Conservation (phyloP, 441 rosid species). For the Hura crepitans region DNA sequence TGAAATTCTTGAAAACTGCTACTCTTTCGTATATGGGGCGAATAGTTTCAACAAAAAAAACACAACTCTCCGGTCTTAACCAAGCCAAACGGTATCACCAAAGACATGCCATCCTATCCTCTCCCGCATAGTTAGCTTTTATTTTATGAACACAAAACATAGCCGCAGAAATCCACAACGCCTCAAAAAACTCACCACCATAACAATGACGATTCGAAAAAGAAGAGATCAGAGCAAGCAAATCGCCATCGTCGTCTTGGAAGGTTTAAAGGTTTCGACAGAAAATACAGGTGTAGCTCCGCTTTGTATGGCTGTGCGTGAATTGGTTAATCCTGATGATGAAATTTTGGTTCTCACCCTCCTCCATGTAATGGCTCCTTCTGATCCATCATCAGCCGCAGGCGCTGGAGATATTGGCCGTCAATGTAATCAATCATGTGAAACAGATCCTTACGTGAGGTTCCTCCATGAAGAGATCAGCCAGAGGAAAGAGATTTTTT, state of each 20-base stretch:
- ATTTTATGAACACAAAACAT: background rate
- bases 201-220: slow-evolving; percentile 20
- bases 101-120: slow-evolving; percentile 3
- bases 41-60: slow-evolving; percentile 8
- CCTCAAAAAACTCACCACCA: background rate
- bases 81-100: slow-evolving; percentile 18
- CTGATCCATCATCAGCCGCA: no score
- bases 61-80: slow-evolving; percentile 7
- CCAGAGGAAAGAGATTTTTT: slow-evolving; percentile 25
- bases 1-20: background rate
- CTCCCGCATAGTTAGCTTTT: no score
- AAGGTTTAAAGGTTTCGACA: slow-evolving; percentile 26
- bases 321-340: slow-evolving; percentile 27
- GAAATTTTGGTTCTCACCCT: slow-evolving; percentile 39
- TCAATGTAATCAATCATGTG: slow-evolving; percentile 16
- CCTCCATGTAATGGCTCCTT: slow-evolving; percentile 19
- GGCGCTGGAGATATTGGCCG: slow-evolving; percentile 5
- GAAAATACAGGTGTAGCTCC: slow-evolving; percentile 29
- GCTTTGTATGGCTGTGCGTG: slow-evolving; percentile 25
- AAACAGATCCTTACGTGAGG: slow-evolving; percentile 15
- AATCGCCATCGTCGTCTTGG: slow-evolving; percentile 33
- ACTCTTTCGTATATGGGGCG: slow-evolving; percentile 18
- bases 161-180: background rate
- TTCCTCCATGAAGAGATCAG: slow-evolving; percentile 31
- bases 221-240: slow-evolving; percentile 26